These are phyloP conservation scores for Pilasporangium apinafurcum DNA, from an alignment of 352 stramenopile species.

Conservation along the genomic window DNA sequence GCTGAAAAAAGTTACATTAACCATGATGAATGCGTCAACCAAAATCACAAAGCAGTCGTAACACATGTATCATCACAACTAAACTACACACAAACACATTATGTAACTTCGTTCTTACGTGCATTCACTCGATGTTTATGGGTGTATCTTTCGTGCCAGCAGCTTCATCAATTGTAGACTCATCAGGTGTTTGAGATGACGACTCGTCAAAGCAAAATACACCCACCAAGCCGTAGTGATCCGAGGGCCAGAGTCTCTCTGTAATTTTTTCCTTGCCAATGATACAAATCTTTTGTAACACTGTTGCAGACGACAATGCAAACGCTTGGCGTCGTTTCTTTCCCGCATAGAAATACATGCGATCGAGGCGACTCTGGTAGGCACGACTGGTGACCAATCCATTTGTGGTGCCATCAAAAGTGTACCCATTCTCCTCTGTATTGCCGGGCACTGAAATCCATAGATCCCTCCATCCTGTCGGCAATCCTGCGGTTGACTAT, in stretches of 20 bases:
- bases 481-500: slow-evolving; percentile 38
- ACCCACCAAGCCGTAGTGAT: slow-evolving; percentile 67
- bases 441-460: slow-evolving; percentile 62
- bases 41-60: not conserved
- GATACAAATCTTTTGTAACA: slow-evolving; percentile 43
- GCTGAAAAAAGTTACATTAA: not conserved
- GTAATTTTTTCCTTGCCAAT: slow-evolving; percentile 61
- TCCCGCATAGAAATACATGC: slow-evolving; percentile 60
- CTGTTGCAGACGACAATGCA: slow-evolving; percentile 3
- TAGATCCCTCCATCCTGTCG: slow-evolving; percentile 54
- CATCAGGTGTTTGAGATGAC: too few species aligned
- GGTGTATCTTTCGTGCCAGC: slow-evolving; percentile 2
- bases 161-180: not conserved
- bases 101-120: too few species aligned
- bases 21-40: too few species aligned
- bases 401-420: slow-evolving; percentile 64
- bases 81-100: not conserved
- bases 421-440: slow-evolving; percentile 70
- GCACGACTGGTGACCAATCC: slow-evolving; percentile 45
- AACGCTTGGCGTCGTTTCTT: slow-evolving; percentile 1
- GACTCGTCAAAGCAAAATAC: slow-evolving; percentile 29
- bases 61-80: not conserved
- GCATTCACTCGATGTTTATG: slow-evolving; percentile 8
- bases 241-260: slow-evolving; percentile 62
- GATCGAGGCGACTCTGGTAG: slow-evolving; percentile 67